Percentiles rank a stretch among this genome's conserved stretches.
Conservation (phyloP, 163 green algal genomes). For the Coccomyxa subellipsoidea region DNA sequence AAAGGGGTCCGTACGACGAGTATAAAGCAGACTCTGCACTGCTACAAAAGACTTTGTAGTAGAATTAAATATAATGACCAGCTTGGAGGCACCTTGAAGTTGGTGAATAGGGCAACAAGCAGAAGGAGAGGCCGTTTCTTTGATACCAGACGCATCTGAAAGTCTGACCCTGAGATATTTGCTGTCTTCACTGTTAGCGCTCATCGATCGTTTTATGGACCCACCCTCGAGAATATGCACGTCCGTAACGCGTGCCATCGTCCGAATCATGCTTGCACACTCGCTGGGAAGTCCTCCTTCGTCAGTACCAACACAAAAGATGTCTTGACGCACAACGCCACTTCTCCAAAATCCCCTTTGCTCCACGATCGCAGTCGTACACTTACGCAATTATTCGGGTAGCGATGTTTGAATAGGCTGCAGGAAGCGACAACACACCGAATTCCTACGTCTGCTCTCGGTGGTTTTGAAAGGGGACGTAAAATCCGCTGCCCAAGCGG, state of each 20-base stretch:
- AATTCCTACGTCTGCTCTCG: not conserved
- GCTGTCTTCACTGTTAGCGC: not conserved
- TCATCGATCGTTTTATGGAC: not conserved
- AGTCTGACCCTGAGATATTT: not conserved
- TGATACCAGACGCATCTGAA: not conserved
- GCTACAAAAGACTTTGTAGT: not conserved
- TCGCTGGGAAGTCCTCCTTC: not conserved
- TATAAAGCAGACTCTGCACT: not conserved
- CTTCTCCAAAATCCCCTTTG: not conserved
- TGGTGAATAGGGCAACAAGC: not conserved
- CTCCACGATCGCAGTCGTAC: no score
- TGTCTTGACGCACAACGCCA: not conserved
- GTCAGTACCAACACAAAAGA: not conserved
- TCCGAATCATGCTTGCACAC: conserved; percentile 1
- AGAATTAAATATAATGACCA: not conserved
- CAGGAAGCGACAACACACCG: not conserved
- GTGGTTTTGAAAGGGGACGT: not conserved
- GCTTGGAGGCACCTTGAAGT: not conserved
- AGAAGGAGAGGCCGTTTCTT: not conserved
- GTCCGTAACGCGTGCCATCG: not conserved
- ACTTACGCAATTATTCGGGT: no score
- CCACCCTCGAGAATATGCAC: not conserved
- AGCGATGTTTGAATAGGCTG: no score
- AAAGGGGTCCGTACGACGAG: not conserved
- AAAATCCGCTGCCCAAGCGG: not conserved